Percentiles rank a stretch among this genome's conserved stretches.
Conservation (phyloP, 1,139 yeast genomes). For the Lodderomyces theae region DNA sequence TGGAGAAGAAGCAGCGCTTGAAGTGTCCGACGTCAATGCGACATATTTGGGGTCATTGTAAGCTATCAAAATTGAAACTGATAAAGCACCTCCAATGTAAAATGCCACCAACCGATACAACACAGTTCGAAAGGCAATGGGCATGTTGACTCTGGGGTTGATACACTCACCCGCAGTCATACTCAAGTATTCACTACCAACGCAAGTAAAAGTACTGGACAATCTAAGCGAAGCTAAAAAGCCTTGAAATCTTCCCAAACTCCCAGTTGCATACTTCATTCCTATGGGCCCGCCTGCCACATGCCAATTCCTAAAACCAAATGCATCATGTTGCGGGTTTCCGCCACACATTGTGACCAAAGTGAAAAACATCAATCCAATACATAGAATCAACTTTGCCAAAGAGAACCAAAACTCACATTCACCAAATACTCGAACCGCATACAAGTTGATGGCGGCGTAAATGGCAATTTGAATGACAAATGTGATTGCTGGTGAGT, state of each 20-base stretch:
- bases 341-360: conserved; percentile 85
- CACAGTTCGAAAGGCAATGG: conserved; percentile 76
- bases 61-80: conserved; percentile 39
- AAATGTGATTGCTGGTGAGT: conserved; percentile 64
- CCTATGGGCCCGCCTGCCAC: conserved; percentile 50
- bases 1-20: conserved; percentile 40
- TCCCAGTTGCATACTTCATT: conserved; percentile 53
- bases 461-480: conserved; percentile 62
- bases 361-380: conserved; percentile 71
- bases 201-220: conserved; percentile 68
- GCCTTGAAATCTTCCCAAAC: conserved; percentile 69
- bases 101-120: conserved; percentile 68
- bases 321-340: conserved; percentile 62
- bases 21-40: conserved; percentile 20
- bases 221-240: conserved; percentile 56
- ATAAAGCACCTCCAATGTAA: conserved; percentile 53
- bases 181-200: conserved; percentile 82
- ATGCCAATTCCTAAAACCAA: conserved; percentile 67
- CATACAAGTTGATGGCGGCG: conserved; percentile 62
- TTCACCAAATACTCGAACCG: conserved; percentile 75
- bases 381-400: conserved; percentile 66
- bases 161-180: conserved; percentile 83
- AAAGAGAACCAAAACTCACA: conserved; percentile 77
- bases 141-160: conserved; percentile 75
- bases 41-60: conserved; percentile 39